Conservation (phyloP, 306 rosid species). For the Myrica gale region DNA sequence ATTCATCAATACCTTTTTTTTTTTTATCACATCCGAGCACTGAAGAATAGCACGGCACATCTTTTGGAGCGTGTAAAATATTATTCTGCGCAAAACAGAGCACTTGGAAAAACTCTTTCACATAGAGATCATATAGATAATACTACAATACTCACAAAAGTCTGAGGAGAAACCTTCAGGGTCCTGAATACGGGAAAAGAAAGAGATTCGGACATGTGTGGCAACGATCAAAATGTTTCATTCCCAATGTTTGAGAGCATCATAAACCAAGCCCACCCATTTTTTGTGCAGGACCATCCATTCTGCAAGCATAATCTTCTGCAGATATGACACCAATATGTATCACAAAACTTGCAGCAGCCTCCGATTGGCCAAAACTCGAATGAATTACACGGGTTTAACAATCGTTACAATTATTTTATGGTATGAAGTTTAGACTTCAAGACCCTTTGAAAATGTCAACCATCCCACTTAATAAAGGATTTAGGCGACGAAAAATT, state of each 20-base stretch:
- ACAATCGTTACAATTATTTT: not conserved
- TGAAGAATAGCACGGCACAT: not conserved
- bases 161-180: not conserved
- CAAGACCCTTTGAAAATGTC: too few relatives aligned
- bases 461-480: too few relatives aligned
- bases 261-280: not conserved
- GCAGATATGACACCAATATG: not conserved
- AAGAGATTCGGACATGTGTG: not conserved
- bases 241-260: not conserved
- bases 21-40: not conserved
- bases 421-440: too few relatives aligned
- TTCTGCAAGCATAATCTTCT: not conserved
- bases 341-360: not conserved
- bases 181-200: not conserved
- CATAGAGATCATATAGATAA: too few relatives aligned
- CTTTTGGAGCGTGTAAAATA: not conserved
- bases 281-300: not conserved
- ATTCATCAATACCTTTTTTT: too few relatives aligned
- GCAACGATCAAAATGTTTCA: not conserved
- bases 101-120: not conserved
- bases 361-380: slow-evolving; percentile 14
- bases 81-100: too few relatives aligned
- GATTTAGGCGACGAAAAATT: too few relatives aligned
- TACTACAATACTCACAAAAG: not conserved
- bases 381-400: not conserved